A percentile compares a stretch with the other conserved stretches of the same genome.
phyloP scores from a whole-genome alignment of 306 rosid genomes.

The Prinsepia uniflora region DNA sequence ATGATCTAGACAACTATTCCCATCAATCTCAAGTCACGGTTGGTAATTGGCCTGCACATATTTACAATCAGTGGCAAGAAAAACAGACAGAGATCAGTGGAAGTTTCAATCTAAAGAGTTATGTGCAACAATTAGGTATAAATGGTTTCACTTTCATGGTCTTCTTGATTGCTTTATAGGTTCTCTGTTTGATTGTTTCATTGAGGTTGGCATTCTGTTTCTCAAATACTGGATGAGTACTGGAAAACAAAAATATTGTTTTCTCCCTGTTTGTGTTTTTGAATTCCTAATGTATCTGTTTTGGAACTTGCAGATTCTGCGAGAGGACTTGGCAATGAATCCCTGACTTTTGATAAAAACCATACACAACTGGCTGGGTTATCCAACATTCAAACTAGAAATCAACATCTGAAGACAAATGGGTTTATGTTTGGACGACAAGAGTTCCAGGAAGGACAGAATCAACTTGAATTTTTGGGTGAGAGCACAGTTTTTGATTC shows the following conservation, averaged over 20 bases:
- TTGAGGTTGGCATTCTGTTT: conserved; percentile 6
- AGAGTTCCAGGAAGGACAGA: conserved; percentile 31
- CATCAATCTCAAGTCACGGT: conserved; percentile 27
- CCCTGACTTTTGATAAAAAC: conserved; percentile 26
- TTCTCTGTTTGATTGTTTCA: conserved; percentile 11
- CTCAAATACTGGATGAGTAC: neutral
- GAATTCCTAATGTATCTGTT: conserved; percentile 9
- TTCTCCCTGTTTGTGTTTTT: conserved; percentile 5
- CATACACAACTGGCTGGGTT: conserved; percentile 28
- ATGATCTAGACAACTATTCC: conserved; percentile 30
- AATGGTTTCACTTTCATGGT: neutral
- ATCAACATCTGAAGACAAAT: conserved; percentile 30
- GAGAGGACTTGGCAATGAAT: conserved; percentile 25
- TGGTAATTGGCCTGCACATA: conserved; percentile 22
- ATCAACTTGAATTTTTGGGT: conserved; percentile 28
- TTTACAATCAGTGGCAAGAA: conserved; percentile 33
- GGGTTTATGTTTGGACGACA: conserved; percentile 43
- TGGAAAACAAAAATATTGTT: neutral
- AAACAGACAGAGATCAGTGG: conserved; percentile 19
- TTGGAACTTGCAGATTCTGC: conserved; percentile 31
- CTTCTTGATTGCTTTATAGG: neutral
- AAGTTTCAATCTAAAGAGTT: conserved; percentile 21
- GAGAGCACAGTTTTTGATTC: conserved; percentile 35
- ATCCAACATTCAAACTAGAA: conserved; percentile 15
- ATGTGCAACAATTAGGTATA: conserved; percentile 28